Evolutionary conservation across 306 rosid genomes (phyloP).

Genomic region (Sesbania bispinosa): DNA sequence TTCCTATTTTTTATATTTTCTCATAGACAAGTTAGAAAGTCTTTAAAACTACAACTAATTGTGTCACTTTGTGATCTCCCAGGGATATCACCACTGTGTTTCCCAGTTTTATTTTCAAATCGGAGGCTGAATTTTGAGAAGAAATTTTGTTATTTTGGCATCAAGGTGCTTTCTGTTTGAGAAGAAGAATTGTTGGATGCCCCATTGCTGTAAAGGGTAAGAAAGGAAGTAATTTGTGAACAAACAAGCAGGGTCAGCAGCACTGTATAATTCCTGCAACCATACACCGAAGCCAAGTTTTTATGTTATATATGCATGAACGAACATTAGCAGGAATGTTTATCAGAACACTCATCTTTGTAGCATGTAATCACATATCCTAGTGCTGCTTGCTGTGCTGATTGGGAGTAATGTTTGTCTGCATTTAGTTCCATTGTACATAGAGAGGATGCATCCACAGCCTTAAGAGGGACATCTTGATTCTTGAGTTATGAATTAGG

Average conservation of each 20-base stretch:
- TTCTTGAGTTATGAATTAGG: neutral
- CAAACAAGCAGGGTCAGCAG: neutral
- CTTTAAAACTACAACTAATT: neutral
- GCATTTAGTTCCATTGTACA: neutral
- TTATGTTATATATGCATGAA: neutral
- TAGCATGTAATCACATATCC: neutral
- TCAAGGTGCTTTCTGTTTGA: neutral
- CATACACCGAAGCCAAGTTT: neutral
- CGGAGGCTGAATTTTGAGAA: constrained; percentile 44
- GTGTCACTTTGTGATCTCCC: constrained; percentile 2
- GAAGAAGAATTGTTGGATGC: neutral
- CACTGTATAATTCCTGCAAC: neutral
- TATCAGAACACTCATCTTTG: no score
- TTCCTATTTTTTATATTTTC: neutral
- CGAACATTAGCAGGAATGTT: no score
- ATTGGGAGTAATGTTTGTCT: neutral
- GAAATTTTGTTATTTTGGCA: neutral
- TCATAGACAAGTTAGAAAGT: neutral
- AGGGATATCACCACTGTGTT: constrained; percentile 58
- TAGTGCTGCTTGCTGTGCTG: neutral
- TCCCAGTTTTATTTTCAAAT: constrained; percentile 57
- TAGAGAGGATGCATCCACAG: neutral
- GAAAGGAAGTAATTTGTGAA: neutral
- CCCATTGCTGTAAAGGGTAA: neutral
- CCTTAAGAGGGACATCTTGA: neutral